Conservation (phyloP, 1,139 yeast genomes). For the Nakaseomyces delphensis region DNA sequence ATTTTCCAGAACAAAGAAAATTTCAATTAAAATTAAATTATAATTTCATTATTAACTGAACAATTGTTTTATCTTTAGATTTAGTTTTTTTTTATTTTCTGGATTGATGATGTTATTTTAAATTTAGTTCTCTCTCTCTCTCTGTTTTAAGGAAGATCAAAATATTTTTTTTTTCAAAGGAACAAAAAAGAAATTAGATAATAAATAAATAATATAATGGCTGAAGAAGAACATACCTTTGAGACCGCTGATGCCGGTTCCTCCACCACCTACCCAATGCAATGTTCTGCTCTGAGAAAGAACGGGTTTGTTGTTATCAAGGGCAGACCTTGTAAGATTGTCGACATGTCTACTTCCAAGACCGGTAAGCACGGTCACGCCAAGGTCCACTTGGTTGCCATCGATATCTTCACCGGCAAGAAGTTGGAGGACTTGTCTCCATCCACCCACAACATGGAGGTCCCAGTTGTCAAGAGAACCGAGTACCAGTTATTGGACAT, state of each 20-base stretch:
- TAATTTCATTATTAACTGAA: too few species aligned
- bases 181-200: too few species aligned
- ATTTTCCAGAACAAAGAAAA: too few species aligned
- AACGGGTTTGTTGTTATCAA: conserved; percentile 98
- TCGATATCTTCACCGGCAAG: conserved; percentile 98
- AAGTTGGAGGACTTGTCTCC: conserved; percentile 99
- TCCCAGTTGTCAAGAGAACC: conserved; percentile 91
- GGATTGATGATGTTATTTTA: too few species aligned
- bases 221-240: conserved; percentile 86
- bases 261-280: conserved; percentile 97
- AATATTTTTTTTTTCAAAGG: too few species aligned
- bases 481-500: conserved; percentile 97
- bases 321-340: conserved; percentile 99
- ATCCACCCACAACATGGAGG: conserved; percentile 99
- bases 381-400: conserved; percentile 98
- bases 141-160: too few species aligned
- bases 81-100: too few species aligned
- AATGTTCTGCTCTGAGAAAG: conserved; percentile 99
- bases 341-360: conserved; percentile 99
- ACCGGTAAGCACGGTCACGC: conserved; percentile 99
- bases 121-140: too few species aligned
- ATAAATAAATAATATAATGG: conserved; percentile 39
- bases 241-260: conserved; percentile 99
- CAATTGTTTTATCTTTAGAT: too few species aligned
- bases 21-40: too few species aligned